Evolutionary conservation across 2,329 filamentous ascomycete species (phyloP).

Genomic region (Aspergillus spinulosporus): DNA sequence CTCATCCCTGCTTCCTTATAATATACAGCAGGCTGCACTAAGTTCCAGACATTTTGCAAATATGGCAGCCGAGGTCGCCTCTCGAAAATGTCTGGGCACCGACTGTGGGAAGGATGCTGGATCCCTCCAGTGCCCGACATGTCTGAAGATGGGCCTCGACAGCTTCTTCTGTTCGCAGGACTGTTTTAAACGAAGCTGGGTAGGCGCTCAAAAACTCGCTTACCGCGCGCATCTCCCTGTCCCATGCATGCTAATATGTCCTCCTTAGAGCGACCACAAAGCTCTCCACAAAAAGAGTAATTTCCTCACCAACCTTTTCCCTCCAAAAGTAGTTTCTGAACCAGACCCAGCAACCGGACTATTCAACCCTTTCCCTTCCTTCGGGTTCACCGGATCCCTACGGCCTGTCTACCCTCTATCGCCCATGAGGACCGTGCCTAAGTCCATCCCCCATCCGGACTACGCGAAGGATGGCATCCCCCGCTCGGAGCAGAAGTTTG

Average conservation of each 20-base stretch:
- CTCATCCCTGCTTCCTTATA: not conserved
- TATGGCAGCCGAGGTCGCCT: conserved; percentile 34
- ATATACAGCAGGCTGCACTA: not conserved
- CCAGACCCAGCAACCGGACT: conserved; percentile 84
- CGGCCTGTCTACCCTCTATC: conserved; percentile 88
- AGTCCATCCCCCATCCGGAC: conserved; percentile 78
- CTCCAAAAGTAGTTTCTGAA: conserved; percentile 84
- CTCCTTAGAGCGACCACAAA: conserved; percentile 74
- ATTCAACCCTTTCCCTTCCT: conserved; percentile 91
- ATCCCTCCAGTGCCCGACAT: conserved; percentile 88
- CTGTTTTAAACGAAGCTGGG: conserved; percentile 99
- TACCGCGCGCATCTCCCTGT: conserved; percentile 16
- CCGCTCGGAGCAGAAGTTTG: conserved; percentile 62
- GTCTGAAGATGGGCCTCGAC: conserved; percentile 83
- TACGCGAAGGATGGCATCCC: conserved; percentile 84
- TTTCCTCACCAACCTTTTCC: conserved; percentile 69
- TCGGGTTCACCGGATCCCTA: conserved; percentile 75
- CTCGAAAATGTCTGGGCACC: conserved; percentile 66
- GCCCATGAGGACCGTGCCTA: conserved; percentile 69
- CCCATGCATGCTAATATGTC: conserved; percentile 16
- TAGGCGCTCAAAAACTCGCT: conserved; percentile 51
- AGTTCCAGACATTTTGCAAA: conserved; percentile 4
- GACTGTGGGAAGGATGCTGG: conserved; percentile 88
- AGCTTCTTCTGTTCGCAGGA: conserved; percentile 98
- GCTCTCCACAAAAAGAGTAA: conserved; percentile 77